Conservation (phyloP, 371 early-diverging fungal genomes). For the Mucor irregularis region DNA sequence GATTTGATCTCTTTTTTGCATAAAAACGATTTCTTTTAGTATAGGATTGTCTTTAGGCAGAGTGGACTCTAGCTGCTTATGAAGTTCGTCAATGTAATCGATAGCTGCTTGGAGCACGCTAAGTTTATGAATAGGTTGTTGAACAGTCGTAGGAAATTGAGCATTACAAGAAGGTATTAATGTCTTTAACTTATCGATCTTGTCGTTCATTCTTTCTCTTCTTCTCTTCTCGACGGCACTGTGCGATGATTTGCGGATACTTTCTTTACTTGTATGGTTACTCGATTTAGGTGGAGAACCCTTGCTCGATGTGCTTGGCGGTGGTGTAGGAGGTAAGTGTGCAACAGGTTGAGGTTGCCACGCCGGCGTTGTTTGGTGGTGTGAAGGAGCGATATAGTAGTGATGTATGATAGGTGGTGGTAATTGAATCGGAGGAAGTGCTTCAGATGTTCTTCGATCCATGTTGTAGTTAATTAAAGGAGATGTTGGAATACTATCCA, state of each 20-base stretch:
- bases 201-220: constrained; percentile 71
- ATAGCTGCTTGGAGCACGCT: constrained; percentile 64
- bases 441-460: background rate
- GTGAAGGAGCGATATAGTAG: constrained; percentile 7
- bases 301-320: background rate
- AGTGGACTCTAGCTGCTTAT: constrained; percentile 7
- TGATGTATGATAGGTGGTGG: constrained; percentile 19
- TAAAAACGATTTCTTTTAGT: background rate
- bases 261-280: constrained; percentile 13
- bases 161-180: constrained; percentile 45
- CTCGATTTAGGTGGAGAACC: background rate
- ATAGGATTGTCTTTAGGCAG: constrained; percentile 18
- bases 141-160: constrained; percentile 22
- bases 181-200: constrained; percentile 23
- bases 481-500: too few species aligned
- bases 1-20: background rate
- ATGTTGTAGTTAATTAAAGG: background rate
- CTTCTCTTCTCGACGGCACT: constrained; percentile 71
- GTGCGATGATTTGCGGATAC: constrained; percentile 61
- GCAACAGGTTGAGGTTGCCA: background rate
- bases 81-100: constrained; percentile 60
- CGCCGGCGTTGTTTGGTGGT: background rate
- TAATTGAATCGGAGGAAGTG: constrained; percentile 12
- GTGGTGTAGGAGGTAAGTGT: background rate
- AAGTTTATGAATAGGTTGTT: constrained; percentile 66